These are phyloP conservation scores for Emydomyces testavorans DNA, from an alignment of 2,329 filamentous ascomycete species.

Conservation along the genomic window DNA sequence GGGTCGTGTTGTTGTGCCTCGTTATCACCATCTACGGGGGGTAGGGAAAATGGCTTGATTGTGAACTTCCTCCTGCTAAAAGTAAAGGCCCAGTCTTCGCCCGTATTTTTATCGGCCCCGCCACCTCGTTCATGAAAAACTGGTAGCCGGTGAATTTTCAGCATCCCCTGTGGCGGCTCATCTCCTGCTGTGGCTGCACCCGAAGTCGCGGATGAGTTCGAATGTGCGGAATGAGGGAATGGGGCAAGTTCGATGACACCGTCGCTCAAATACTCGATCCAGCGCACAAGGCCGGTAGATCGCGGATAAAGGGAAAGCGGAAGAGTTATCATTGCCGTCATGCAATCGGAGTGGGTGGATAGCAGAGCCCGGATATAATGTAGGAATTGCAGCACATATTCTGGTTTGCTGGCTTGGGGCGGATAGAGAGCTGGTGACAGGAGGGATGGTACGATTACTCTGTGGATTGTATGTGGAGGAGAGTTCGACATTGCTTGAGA, in stretches of 20 bases:
- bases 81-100: slow-evolving; percentile 83
- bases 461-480: slow-evolving; percentile 55
- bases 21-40: slow-evolving; percentile 67
- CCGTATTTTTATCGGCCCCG: slow-evolving; percentile 56
- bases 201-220: slow-evolving; percentile 36
- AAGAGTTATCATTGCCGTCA: slow-evolving; percentile 64
- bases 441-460: slow-evolving; percentile 71
- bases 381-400: slow-evolving; percentile 66
- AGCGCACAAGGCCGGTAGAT: slow-evolving; percentile 61
- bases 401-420: slow-evolving; percentile 55
- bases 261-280: slow-evolving; percentile 75
- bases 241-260: slow-evolving; percentile 74
- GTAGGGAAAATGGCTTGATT: slow-evolving; percentile 79
- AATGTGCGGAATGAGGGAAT: slow-evolving; percentile 51
- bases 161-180: slow-evolving; percentile 72
- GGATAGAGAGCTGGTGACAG: slow-evolving; percentile 80
- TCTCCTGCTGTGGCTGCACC: slow-evolving; percentile 48
- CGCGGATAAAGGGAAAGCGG: slow-evolving; percentile 72
- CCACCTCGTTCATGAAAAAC: slow-evolving; percentile 81
- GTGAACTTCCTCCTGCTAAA: slow-evolving; percentile 72
- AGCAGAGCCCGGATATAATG: slow-evolving; percentile 67
- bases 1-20: slow-evolving; percentile 45
- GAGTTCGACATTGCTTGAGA: slow-evolving; percentile 46
- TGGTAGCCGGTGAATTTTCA: slow-evolving; percentile 72
- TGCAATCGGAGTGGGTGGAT: slow-evolving; percentile 50